Conservation (phyloP, 805 yeast genomes). For the Schizosaccharomyces pombe region DNA sequence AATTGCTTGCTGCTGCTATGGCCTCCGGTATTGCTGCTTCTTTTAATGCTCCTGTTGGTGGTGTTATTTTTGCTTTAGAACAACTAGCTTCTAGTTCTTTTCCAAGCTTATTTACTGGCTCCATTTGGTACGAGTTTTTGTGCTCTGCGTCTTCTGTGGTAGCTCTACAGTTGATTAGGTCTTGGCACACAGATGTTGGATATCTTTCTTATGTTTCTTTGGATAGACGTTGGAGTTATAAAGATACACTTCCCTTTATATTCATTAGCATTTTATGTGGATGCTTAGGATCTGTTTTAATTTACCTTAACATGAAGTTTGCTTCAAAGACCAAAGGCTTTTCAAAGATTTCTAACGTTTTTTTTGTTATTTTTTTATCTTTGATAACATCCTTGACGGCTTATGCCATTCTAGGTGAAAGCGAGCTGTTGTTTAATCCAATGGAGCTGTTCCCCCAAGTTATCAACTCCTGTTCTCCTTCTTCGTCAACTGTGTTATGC, state of each 20-base stretch:
- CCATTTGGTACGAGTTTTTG: slow-evolving; percentile 79
- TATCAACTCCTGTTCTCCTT: slow-evolving; percentile 4
- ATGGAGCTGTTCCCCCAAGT: slow-evolving; percentile 80
- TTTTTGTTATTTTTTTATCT: slow-evolving; percentile 50
- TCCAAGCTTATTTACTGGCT: slow-evolving; percentile 21
- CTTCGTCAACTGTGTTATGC: slow-evolving; percentile 20
- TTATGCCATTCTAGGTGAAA: slow-evolving; percentile 58
- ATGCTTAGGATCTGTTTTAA: slow-evolving; percentile 54
- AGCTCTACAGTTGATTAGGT: slow-evolving; percentile 33
- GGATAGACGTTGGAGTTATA: slow-evolving; percentile 63
- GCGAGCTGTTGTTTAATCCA: slow-evolving; percentile 29
- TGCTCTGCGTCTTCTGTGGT: slow-evolving; percentile 76
- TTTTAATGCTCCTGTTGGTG: slow-evolving; percentile 90
- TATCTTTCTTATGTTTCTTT: slow-evolving; percentile 81
- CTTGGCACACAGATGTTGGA: slow-evolving; percentile 83
- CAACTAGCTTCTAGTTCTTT: slow-evolving; percentile 53
- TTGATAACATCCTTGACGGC: slow-evolving; percentile 50
- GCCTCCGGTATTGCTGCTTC: slow-evolving; percentile 99
- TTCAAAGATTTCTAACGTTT: slow-evolving; percentile 31
- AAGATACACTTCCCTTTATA: slow-evolving; percentile 62
- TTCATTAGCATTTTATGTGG: slow-evolving; percentile 81
- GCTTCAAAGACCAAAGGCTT: slow-evolving; percentile 56
- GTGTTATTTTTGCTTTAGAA: slow-evolving; percentile 79
- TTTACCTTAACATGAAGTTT: slow-evolving; percentile 49
- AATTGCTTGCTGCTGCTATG: slow-evolving; percentile 56